phyloP scores from a whole-genome alignment of 768 basidiomycete genomes.

The Cyclocybe cylindracea region DNA sequence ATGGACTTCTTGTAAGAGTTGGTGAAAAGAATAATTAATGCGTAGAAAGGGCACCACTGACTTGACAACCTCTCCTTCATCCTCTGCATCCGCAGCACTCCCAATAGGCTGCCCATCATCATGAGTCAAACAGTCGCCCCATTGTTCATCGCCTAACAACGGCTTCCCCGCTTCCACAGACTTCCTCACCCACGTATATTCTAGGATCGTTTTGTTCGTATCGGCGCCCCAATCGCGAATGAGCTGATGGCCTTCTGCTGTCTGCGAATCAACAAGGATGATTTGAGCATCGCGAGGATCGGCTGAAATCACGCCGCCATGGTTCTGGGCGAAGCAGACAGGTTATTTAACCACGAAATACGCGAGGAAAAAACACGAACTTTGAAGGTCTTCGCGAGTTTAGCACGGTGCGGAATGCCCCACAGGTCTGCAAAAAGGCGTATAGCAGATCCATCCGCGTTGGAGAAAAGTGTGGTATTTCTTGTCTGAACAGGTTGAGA shows the following conservation, averaged over 20 bases:
- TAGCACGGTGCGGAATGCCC: slow-evolving; percentile 46
- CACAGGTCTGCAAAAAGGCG: slow-evolving; percentile 52
- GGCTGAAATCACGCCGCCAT: slow-evolving; percentile 51
- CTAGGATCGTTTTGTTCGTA: slow-evolving; percentile 45
- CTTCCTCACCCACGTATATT: slow-evolving; percentile 46
- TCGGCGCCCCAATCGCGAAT: slow-evolving; percentile 57
- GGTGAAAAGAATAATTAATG: slow-evolving; percentile 15
- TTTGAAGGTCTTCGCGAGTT: slow-evolving; percentile 50
- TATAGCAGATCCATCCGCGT: slow-evolving; percentile 40
- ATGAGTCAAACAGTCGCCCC: slow-evolving; percentile 42
- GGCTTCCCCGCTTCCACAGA: slow-evolving; percentile 44
- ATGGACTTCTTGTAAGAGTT: slow-evolving; percentile 48
- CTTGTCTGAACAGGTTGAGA: slow-evolving; percentile 9
- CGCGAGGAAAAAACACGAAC: slow-evolving; percentile 22
- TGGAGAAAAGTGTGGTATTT: slow-evolving; percentile 26
- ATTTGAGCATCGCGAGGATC: slow-evolving; percentile 52
- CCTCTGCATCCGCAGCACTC: slow-evolving; percentile 38
- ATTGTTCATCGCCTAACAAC: slow-evolving; percentile 48
- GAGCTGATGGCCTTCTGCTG: slow-evolving; percentile 52
- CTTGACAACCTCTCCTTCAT: slow-evolving; percentile 33
- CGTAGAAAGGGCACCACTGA: slow-evolving; percentile 26
- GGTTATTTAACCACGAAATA: slow-evolving; percentile 1
- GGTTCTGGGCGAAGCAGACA: slow-evolving; percentile 36
- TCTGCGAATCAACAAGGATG: slow-evolving; percentile 58
- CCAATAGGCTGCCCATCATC: slow-evolving; percentile 38